Percentiles rank a stretch among this genome's conserved stretches.
Conservation (phyloP, 2,329 filamentous ascomycete genomes). For the Colletotrichum paranaense region DNA sequence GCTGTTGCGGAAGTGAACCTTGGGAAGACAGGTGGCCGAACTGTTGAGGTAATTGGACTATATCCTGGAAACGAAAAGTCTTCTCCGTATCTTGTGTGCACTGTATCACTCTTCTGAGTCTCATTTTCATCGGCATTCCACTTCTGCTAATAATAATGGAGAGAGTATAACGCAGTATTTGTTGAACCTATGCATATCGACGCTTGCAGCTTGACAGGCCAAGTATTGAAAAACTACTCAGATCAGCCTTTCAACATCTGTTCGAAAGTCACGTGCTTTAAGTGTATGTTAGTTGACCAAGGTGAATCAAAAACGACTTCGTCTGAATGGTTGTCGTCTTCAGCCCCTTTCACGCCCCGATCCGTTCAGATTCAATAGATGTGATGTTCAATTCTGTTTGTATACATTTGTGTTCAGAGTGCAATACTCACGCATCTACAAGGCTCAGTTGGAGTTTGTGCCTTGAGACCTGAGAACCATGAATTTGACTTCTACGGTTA, state of each 20-base stretch:
- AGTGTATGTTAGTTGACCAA: not conserved
- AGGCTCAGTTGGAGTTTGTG: no score
- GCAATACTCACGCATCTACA: no score
- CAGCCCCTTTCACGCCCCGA: not conserved
- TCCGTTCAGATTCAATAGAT: no score
- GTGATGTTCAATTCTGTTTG: no score
- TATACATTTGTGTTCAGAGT: no score
- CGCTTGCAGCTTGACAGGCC: not conserved
- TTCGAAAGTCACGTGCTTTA: not conserved
- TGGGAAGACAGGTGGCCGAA: no score
- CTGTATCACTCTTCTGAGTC: not conserved
- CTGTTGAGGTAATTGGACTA: no score
- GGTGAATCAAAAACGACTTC: not conserved
- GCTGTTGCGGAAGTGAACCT: no score
- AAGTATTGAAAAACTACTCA: not conserved
- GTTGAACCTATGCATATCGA: not conserved
- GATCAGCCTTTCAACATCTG: not conserved
- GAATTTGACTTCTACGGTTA: no score
- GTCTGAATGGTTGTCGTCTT: not conserved
- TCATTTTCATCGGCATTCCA: not conserved
- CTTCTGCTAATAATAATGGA: not conserved
- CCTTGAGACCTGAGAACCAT: no score
- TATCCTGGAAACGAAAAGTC: no score
- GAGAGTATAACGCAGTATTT: not conserved
- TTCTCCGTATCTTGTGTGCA: not conserved